phyloP scores from a whole-genome alignment of 441 rosid genomes.

The Pelargonium australe region DNA sequence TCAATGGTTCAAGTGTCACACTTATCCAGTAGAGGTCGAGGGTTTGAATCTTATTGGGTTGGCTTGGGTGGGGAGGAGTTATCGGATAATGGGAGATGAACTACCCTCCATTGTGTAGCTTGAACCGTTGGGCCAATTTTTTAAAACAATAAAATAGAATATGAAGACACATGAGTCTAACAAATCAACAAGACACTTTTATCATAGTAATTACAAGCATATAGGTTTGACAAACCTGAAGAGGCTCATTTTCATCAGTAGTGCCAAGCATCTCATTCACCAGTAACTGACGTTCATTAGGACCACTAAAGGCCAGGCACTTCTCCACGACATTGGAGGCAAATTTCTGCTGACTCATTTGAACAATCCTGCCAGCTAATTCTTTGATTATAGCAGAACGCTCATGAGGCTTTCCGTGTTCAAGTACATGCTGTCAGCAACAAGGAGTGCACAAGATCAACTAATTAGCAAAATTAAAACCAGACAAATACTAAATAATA shows the following conservation, averaged over 20 bases:
- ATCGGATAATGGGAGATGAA: too few species aligned
- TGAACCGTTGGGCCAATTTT: too few species aligned
- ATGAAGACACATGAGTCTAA: neutral
- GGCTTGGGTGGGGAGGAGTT: too few species aligned
- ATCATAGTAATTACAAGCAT: neutral
- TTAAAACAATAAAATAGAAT: too few species aligned
- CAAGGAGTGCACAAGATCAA: slow-evolving; percentile 17
- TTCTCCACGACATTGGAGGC: slow-evolving; percentile 90
- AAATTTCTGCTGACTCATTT: slow-evolving; percentile 93
- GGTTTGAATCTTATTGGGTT: too few species aligned
- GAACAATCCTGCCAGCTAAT: slow-evolving; percentile 78
- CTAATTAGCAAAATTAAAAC: slow-evolving; percentile 1
- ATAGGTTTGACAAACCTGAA: slow-evolving; percentile 50
- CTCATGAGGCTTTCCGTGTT: slow-evolving; percentile 79
- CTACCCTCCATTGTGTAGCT: too few species aligned
- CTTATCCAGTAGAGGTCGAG: too few species aligned
- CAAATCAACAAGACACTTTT: neutral
- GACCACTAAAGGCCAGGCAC: slow-evolving; percentile 74
- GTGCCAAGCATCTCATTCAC: slow-evolving; percentile 85
- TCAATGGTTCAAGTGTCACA: too few species aligned
- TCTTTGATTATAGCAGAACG: slow-evolving; percentile 70
- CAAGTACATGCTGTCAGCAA: slow-evolving; percentile 75
- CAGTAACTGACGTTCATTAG: slow-evolving; percentile 55
- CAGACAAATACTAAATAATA: neutral
- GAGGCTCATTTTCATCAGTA: slow-evolving; percentile 91